These are phyloP conservation scores for Porphyra umbilicalis DNA, from an alignment of 31 red algal genomes.

Conservation along the genomic window DNA sequence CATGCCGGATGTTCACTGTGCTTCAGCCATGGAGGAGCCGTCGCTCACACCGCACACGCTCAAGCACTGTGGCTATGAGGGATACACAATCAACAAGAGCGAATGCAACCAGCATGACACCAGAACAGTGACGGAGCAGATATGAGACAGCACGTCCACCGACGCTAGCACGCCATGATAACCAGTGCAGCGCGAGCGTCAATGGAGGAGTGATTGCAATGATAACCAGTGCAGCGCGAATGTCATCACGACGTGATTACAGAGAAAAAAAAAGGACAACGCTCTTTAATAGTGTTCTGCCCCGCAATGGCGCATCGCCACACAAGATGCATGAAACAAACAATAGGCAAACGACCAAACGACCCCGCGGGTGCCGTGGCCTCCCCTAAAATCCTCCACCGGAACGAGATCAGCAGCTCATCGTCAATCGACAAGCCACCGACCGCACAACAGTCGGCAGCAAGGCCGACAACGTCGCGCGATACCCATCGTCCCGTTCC, in stretches of 20 bases:
- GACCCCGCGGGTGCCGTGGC: not conserved
- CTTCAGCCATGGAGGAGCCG: too few species aligned
- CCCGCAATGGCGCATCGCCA: not conserved
- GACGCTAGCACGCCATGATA: too few species aligned
- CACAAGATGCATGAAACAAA: not conserved
- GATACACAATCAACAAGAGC: too few species aligned
- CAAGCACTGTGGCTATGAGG: too few species aligned
- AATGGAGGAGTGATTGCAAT: too few species aligned
- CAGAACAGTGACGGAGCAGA: too few species aligned
- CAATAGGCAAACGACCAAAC: not conserved
- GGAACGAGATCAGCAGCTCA: not conserved
- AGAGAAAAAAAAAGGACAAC: not conserved
- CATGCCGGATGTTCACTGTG: too few species aligned
- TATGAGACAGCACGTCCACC: too few species aligned
- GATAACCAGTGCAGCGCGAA: too few species aligned
- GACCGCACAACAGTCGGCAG: conserved; percentile 1
- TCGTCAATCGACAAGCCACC: not conserved
- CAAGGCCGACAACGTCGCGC: not conserved
- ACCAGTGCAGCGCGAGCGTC: too few species aligned
- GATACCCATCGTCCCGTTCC: not conserved
- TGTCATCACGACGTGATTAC: not conserved
- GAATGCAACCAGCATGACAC: too few species aligned
- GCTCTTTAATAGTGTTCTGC: not conserved
- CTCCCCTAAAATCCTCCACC: not conserved
- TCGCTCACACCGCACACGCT: too few species aligned